A percentile compares a stretch with the other conserved stretches of the same genome.
phyloP scores from a whole-genome alignment of 73 alveolate species.

The Tetrahymena elliotti region DNA sequence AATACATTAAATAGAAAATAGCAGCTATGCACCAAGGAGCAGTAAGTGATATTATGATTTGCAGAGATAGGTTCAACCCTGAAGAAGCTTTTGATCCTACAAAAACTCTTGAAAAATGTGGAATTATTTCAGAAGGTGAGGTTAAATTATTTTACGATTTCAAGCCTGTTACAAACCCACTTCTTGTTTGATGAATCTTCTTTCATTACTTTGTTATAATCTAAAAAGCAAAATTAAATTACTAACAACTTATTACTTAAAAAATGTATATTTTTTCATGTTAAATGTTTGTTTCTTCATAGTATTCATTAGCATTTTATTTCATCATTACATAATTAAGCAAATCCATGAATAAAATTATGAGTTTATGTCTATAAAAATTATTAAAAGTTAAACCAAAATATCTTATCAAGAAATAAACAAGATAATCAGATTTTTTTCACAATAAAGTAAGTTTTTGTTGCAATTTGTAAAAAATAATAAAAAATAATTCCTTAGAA shows the following conservation, averaged over 20 bases:
- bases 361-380: no score
- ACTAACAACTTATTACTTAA: not conserved
- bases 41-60: conserved; percentile 16
- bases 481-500: no score
- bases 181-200: not conserved
- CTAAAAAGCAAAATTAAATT: not conserved
- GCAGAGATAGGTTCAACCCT: conserved; percentile 43
- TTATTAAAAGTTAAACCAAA: no score
- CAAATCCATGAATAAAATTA: no score
- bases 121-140: conserved; percentile 38
- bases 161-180: conserved; percentile 36
- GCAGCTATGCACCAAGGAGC: conserved; percentile 47
- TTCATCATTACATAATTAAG: not conserved
- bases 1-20: conserved; percentile 26
- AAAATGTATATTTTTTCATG: no score
- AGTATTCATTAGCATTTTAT: not conserved
- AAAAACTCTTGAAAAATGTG: conserved; percentile 41
- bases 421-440: no score
- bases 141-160: conserved; percentile 23
- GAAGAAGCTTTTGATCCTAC: conserved; percentile 38
- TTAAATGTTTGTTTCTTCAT: not conserved
- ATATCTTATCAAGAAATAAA: no score
- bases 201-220: not conserved
- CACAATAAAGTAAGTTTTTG: no score
- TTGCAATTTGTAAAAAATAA: no score